phyloP scores from a whole-genome alignment of 371 early-diverging fungal genomes.

The Entomophthora muscae region DNA sequence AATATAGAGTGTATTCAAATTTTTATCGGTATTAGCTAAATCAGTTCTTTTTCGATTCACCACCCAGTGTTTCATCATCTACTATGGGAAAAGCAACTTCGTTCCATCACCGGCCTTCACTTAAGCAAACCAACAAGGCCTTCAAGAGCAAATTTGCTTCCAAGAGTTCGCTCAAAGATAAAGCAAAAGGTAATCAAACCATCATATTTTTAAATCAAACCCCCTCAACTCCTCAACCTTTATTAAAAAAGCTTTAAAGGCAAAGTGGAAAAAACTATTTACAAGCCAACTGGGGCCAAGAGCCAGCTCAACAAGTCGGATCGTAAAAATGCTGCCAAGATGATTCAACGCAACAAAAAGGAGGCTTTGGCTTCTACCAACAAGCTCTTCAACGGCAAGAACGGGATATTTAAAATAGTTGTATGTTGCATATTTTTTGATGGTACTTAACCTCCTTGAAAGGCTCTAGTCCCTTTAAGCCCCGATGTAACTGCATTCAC shows the following conservation, averaged over 20 bases:
- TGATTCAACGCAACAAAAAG: conserved; percentile 67
- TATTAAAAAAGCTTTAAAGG: too few relatives aligned
- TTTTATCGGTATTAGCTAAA: too few relatives aligned
- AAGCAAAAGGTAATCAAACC: conserved; percentile 42
- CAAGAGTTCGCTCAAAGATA: conserved; percentile 58
- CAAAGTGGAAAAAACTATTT: conserved; percentile 43
- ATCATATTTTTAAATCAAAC: background rate
- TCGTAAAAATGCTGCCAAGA: conserved; percentile 63
- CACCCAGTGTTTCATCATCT: too few relatives aligned
- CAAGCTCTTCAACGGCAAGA: conserved; percentile 63
- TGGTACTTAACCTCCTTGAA: background rate
- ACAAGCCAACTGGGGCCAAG: conserved; percentile 16
- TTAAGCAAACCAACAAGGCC: conserved; percentile 84
- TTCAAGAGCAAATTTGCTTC: conserved; percentile 84
- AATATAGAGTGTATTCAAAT: too few relatives aligned
- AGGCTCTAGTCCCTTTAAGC: conserved; percentile 66
- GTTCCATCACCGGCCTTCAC: conserved; percentile 23
- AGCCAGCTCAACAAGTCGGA: conserved; percentile 43
- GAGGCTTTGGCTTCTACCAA: conserved; percentile 40
- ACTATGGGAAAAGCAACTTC: background rate
- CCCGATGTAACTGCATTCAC: conserved; percentile 40
- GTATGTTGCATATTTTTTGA: conserved; percentile 10
- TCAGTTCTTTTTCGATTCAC: too few relatives aligned
- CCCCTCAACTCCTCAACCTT: too few relatives aligned
- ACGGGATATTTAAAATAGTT: conserved; percentile 75